These are phyloP conservation scores for Sphagnum magellanicum DNA, from an alignment of 228 moss, liverwort and hornwort species.

Conservation along the genomic window DNA sequence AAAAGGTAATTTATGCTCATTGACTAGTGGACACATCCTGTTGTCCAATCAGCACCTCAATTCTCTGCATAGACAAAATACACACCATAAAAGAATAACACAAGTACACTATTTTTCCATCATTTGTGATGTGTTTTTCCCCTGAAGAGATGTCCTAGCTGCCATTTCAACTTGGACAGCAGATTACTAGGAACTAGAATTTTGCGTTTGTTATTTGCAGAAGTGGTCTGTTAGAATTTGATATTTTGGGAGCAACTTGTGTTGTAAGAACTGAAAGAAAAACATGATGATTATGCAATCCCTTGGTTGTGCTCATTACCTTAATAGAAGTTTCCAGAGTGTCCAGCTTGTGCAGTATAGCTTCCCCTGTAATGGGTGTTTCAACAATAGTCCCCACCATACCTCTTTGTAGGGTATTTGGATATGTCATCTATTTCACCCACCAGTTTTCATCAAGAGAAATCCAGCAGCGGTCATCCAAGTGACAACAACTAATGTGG, in stretches of 20 bases:
- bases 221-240: neutral
- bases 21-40: neutral
- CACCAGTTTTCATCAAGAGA: neutral
- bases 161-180: neutral
- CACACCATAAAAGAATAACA: neutral
- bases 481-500: neutral
- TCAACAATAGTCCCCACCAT: neutral
- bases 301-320: constrained; percentile 8
- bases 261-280: neutral
- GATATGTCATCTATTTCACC: constrained; percentile 29
- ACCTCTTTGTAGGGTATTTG: constrained; percentile 14
- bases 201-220: too few species aligned
- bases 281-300: neutral
- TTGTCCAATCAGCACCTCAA: constrained; percentile 9
- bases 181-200: neutral
- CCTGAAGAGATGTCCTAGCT: neutral
- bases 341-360: constrained; percentile 33
- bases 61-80: constrained; percentile 4
- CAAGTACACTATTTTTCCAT: neutral
- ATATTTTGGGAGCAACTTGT: neutral
- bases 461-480: neutral
- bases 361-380: constrained; percentile 10
- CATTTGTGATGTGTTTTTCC: too few species aligned
- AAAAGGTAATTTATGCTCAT: too few species aligned
- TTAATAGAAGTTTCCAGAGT: constrained; percentile 46